These are phyloP conservation scores for Neonothopanus nambi DNA, from an alignment of 1,284 basidiomycete genomes.

Conservation along the genomic window DNA sequence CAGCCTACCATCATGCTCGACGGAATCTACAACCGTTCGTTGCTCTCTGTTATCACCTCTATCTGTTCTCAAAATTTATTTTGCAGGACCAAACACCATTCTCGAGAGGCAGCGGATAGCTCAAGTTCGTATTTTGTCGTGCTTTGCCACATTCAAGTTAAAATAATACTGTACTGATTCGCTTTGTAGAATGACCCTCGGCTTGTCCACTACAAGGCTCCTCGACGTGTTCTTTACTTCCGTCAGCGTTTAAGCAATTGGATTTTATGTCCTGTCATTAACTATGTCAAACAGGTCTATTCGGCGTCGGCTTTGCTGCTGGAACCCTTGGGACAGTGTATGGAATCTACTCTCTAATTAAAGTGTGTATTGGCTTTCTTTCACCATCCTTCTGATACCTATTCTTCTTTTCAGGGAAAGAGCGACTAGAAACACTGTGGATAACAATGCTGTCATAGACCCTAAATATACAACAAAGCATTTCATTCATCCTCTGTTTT, in stretches of 20 bases:
- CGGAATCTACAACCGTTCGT: constrained; percentile 53
- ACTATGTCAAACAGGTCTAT: constrained; percentile 43
- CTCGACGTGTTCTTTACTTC: constrained; percentile 8
- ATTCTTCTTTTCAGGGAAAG: constrained; percentile 8
- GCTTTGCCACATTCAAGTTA: neutral
- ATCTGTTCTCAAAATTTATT: constrained; percentile 14
- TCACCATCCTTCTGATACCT: neutral
- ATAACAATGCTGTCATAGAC: no score
- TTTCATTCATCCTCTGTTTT: no score
- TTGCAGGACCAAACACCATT: constrained; percentile 62
- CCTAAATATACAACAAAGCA: no score
- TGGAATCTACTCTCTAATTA: constrained; percentile 50
- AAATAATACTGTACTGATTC: neutral
- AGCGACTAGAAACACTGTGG: no score
- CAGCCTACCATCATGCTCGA: constrained; percentile 47
- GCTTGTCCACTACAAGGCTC: constrained; percentile 19
- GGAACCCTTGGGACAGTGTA: constrained; percentile 54
- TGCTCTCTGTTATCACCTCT: constrained; percentile 1
- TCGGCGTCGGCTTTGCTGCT: constrained; percentile 51
- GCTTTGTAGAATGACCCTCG: constrained; percentile 18
- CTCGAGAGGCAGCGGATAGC: constrained; percentile 61
- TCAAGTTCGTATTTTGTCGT: constrained; percentile 48
- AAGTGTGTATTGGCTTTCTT: constrained; percentile 40
- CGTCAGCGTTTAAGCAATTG: neutral
- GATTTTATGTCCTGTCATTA: neutral